phyloP scores from a whole-genome alignment of 345 rosid species.

The Murraya paniculata region DNA sequence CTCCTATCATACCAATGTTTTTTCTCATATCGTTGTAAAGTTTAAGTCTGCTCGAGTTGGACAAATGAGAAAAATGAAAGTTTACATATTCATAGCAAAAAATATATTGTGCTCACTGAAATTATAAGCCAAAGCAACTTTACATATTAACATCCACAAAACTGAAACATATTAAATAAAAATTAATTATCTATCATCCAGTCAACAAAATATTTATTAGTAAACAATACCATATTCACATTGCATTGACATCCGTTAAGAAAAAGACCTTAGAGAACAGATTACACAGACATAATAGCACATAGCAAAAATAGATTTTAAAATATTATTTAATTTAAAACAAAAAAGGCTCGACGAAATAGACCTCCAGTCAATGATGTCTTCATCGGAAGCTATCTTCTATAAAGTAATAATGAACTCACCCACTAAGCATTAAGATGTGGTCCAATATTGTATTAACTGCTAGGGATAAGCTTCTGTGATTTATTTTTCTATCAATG shows the following conservation, averaged over 20 bases:
- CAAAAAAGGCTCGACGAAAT: too few species aligned
- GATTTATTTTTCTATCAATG: neutral
- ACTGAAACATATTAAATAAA: neutral
- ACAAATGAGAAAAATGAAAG: neutral
- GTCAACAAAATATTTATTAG: neutral
- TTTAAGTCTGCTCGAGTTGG: neutral
- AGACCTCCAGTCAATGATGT: neutral
- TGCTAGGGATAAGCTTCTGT: neutral
- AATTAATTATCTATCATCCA: neutral
- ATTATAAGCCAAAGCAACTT: neutral
- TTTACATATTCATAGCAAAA: neutral
- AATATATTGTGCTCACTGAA: neutral
- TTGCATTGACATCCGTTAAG: neutral
- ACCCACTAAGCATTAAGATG: neutral
- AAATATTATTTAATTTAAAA: too few species aligned
- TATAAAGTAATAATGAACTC: neutral
- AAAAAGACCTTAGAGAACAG: neutral
- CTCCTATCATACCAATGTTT: neutral
- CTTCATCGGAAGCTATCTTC: neutral
- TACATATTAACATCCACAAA: neutral
- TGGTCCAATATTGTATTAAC: neutral
- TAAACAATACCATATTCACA: neutral
- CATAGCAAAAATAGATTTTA: neutral
- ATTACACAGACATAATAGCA: neutral
- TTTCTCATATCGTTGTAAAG: neutral